Conservation (phyloP, 768 basidiomycete species). For the Trametes coccinea region DNA sequence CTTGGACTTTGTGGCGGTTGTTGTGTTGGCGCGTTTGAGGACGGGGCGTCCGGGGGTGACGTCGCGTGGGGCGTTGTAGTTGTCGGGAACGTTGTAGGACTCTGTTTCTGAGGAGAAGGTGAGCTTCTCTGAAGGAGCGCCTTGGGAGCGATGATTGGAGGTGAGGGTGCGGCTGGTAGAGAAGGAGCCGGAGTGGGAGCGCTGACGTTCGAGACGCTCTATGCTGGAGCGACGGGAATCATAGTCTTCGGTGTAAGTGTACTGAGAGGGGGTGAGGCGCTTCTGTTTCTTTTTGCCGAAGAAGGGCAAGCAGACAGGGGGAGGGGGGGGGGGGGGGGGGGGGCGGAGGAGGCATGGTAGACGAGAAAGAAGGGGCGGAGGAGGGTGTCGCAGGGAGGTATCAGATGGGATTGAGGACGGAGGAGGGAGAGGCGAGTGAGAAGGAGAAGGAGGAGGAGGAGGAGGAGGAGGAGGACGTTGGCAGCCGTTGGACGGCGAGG, state of each 20-base stretch:
- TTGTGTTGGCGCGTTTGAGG: conserved; percentile 22
- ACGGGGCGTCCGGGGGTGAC: conserved; percentile 23
- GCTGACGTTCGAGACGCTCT: conserved; percentile 26
- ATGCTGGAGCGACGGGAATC: conserved; percentile 30
- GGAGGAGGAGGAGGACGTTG: conserved; percentile 20
- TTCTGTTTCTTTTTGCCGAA: conserved; percentile 26
- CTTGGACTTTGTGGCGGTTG: conserved; percentile 16
- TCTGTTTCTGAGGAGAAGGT: conserved; percentile 35
- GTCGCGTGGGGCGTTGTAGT: conserved; percentile 24
- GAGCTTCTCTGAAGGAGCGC: conserved; percentile 33
- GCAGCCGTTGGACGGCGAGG: conserved; percentile 11
- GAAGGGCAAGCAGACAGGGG: conserved; percentile 33
- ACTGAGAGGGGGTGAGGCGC: conserved; percentile 29
- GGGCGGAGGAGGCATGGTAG: conserved; percentile 31
- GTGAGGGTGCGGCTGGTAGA: conserved; percentile 39
- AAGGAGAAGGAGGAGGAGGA: not conserved
- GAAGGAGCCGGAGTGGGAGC: conserved; percentile 26
- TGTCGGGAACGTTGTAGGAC: conserved; percentile 27
- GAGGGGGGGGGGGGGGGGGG: conserved; percentile 34
- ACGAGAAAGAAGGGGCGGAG: conserved; percentile 1
- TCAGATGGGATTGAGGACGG: conserved; percentile 5
- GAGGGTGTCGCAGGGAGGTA: conserved; percentile 28
- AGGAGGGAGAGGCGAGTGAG: conserved; percentile 1
- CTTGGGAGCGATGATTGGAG: conserved; percentile 20
- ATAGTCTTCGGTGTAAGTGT: conserved; percentile 25